phyloP scores from a whole-genome alignment of 2,329 filamentous ascomycete genomes.

The Sarocladium oryzae region DNA sequence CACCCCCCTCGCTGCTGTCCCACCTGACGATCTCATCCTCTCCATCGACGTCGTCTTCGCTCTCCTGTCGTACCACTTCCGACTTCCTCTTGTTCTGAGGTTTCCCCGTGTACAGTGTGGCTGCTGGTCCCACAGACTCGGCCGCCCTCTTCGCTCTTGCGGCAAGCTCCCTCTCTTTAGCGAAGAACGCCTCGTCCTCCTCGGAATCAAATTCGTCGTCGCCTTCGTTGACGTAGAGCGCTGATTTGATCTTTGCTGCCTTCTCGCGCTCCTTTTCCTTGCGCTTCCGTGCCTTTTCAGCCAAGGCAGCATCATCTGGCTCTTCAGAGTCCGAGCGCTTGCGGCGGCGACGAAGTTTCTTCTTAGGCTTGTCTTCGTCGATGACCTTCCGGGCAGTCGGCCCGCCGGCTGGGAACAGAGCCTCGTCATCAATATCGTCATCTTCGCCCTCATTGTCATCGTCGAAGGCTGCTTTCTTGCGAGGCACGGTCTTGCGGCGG shows the following conservation, averaged over 20 bases:
- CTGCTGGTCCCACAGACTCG: conserved; percentile 14
- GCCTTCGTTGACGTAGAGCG: conserved; percentile 70
- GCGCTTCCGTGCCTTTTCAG: conserved; percentile 55
- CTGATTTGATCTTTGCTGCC: conserved; percentile 74
- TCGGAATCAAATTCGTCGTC: conserved; percentile 88
- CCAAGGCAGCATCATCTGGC: conserved; percentile 57
- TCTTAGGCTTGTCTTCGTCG: conserved; percentile 50
- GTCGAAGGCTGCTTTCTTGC: conserved; percentile 58
- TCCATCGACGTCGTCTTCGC: conserved; percentile 19
- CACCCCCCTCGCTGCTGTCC: conserved; percentile 16
- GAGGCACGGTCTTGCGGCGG: conserved; percentile 57
- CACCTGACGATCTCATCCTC: conserved; percentile 21
- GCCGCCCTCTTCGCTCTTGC: conserved; percentile 40
- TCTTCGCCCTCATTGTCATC: conserved; percentile 61
- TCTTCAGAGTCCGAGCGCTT: conserved; percentile 35
- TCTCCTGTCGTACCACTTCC: conserved; percentile 16
- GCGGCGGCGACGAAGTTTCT: conserved; percentile 39
- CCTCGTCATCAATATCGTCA: conserved; percentile 34
- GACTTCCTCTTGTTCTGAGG: conserved; percentile 27
- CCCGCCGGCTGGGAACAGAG: conserved; percentile 64
- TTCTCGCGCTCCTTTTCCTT: conserved; percentile 70
- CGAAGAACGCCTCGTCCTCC: conserved; percentile 66
- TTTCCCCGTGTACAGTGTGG: conserved; percentile 10
- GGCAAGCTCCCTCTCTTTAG: conserved; percentile 56
- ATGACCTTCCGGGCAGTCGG: conserved; percentile 50